phyloP scores from a whole-genome alignment of 352 stramenopile genomes.

The Phytopythium ostracodes region DNA sequence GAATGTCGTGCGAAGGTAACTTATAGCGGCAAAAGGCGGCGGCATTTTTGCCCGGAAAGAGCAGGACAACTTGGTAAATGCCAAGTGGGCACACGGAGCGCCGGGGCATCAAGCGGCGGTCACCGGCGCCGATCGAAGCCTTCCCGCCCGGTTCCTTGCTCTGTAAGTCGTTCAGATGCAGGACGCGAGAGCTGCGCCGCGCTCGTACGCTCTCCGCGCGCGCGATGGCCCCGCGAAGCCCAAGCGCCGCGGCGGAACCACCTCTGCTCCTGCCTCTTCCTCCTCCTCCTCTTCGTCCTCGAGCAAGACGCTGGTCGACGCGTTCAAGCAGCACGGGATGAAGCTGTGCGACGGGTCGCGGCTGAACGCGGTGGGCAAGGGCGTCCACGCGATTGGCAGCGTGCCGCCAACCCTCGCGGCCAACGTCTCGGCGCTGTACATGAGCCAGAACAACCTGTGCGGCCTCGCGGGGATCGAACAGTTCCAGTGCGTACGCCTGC shows the following conservation, averaged over 20 bases:
- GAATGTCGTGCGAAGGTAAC: slow-evolving; percentile 1
- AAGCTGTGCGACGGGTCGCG: slow-evolving; percentile 68
- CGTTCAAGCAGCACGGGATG: slow-evolving; percentile 67
- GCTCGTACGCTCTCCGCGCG: background rate
- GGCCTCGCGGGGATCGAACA: slow-evolving; percentile 53
- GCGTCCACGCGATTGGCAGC: slow-evolving; percentile 39
- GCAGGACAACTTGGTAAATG: background rate
- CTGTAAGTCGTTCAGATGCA: background rate
- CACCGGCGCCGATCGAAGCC: background rate
- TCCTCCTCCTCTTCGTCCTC: background rate
- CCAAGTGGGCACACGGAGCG: background rate
- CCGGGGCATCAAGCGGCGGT: background rate
- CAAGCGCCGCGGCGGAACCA: background rate
- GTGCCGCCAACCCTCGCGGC: slow-evolving; percentile 39
- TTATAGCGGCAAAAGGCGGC: background rate
- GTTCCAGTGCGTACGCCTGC: slow-evolving; percentile 47
- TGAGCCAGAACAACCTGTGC: slow-evolving; percentile 77
- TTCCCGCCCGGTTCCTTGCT: background rate
- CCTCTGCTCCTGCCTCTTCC: background rate
- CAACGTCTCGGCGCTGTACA: slow-evolving; percentile 57
- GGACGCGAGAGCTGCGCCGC: background rate
- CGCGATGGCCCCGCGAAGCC: background rate
- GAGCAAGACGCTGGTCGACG: slow-evolving; percentile 49
- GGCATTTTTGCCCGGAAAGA: background rate
- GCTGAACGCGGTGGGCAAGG: slow-evolving; percentile 68